Conservation (phyloP, 1,284 basidiomycete species). For the Somion occarium region DNA sequence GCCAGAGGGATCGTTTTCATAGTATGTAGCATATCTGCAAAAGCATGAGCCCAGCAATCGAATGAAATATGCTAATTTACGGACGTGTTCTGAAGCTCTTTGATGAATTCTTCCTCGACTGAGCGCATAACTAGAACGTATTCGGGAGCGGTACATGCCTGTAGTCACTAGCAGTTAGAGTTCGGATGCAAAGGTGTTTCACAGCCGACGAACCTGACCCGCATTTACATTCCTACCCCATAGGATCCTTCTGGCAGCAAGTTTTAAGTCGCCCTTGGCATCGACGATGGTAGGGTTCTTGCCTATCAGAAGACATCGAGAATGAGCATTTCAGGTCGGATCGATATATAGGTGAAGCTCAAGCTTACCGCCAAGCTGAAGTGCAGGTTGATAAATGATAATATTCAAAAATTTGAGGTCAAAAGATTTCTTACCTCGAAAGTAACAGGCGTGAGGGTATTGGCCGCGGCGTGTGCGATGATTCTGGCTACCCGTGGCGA, state of each 20-base stretch:
- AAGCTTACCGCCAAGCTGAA: slow-evolving; percentile 6
- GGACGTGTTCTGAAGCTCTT: slow-evolving; percentile 59
- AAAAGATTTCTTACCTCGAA: slow-evolving; percentile 56
- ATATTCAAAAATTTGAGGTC: neutral
- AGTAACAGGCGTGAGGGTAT: slow-evolving; percentile 79
- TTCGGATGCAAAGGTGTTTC: neutral
- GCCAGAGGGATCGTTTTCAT: slow-evolving; percentile 42
- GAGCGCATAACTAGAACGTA: slow-evolving; percentile 72
- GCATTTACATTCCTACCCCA: slow-evolving; percentile 77
- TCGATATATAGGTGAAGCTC: neutral
- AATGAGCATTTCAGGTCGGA: neutral
- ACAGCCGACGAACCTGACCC: slow-evolving; percentile 49
- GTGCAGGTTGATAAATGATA: slow-evolving; percentile 35
- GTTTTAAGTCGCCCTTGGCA: slow-evolving; percentile 55
- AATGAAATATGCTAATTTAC: slow-evolving; percentile 9
- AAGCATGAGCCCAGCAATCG: too few species aligned
- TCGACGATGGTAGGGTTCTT: slow-evolving; percentile 86
- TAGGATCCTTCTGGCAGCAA: slow-evolving; percentile 62
- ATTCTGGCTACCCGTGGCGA: too few species aligned
- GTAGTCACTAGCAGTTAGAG: neutral
- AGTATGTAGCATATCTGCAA: slow-evolving; percentile 34
- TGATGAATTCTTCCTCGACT: slow-evolving; percentile 60
- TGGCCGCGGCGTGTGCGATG: too few species aligned
- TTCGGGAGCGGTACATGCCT: slow-evolving; percentile 69
- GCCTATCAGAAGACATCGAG: slow-evolving; percentile 32